These are phyloP conservation scores for Coniochaeta sp. DNA, from an alignment of 2,329 filamentous ascomycete genomes.

Conservation along the genomic window DNA sequence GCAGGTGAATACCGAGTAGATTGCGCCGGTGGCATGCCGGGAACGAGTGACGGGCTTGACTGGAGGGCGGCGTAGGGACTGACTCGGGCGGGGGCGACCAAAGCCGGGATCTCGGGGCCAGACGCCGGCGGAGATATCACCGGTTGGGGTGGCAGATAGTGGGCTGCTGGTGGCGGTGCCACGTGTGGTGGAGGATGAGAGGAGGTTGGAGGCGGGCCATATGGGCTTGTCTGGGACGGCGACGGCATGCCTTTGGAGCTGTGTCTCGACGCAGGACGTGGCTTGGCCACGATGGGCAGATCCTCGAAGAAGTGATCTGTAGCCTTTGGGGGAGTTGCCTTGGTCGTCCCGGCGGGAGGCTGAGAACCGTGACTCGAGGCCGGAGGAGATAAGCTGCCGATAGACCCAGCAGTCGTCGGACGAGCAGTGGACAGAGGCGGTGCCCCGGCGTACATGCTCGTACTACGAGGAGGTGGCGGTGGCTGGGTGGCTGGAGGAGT, in stretches of 20 bases:
- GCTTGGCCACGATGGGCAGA: slow-evolving; percentile 54
- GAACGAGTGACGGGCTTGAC: slow-evolving; percentile 15
- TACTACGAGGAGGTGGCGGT: slow-evolving; percentile 47
- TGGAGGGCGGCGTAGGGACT: slow-evolving; percentile 47
- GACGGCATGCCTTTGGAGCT: slow-evolving; percentile 33
- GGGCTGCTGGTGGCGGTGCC: slow-evolving; percentile 11
- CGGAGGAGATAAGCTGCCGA: slow-evolving; percentile 23
- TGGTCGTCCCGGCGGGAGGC: slow-evolving; percentile 1
- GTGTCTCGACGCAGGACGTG: slow-evolving; percentile 53
- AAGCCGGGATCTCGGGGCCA: slow-evolving; percentile 22
- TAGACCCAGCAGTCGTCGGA: slow-evolving; percentile 13
- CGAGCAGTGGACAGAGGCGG: slow-evolving; percentile 14
- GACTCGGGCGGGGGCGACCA: slow-evolving; percentile 45
- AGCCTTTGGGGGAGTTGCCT: slow-evolving; percentile 22
- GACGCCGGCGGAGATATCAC: slow-evolving; percentile 14
- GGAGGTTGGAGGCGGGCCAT: slow-evolving; percentile 18
- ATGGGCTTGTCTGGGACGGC: slow-evolving; percentile 29
- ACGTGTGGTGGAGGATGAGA: slow-evolving; percentile 9
- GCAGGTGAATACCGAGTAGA: slow-evolving; percentile 56
- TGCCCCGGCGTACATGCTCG: slow-evolving; percentile 10
- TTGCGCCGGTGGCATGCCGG: slow-evolving; percentile 18
- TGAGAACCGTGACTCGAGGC: slow-evolving; percentile 28
- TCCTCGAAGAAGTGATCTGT: slow-evolving; percentile 70
- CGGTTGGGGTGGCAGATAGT: slow-evolving; percentile 9
- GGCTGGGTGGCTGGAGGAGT: slow-evolving; percentile 33